Base-by-base conservation (phyloP, 768 basidiomycete species). In the Rhodocollybia butyracea region DNA sequence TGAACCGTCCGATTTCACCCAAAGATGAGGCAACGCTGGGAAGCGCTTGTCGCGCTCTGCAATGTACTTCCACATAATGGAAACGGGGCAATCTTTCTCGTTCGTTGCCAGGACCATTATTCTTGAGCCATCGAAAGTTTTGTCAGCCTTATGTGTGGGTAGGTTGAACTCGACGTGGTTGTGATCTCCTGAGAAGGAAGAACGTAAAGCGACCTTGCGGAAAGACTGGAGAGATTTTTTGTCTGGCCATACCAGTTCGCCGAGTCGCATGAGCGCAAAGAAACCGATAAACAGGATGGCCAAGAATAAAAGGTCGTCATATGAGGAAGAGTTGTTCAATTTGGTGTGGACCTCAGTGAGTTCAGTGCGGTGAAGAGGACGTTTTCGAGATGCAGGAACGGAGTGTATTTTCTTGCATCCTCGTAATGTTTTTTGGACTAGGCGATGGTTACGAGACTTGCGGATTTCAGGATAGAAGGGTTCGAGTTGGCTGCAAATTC, bases 41-140 rank as follows among this genome's bases (percentile, higher is more conserved):
- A 54, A 54, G 7, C 4, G 5, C 11, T 24, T 13, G 17, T 54
- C 39, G 4, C 17, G 5, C 19, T 15, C 5, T 17, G 5, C 2
- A 22, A 54, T 3, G 27, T 54, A 54, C 7, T 15, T 15, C 11
- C 7, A 5, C 22, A 46, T 12, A 5, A 54, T 5, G 6, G 8
- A n/a, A 40, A 39, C n/a, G 5, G 26, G 26, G 26, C 17, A 7
- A 17, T 54, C 19, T 2, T 5, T 27, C 3, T 70, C 68, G 65
- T 67, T 1, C 47, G 31, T 29, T 61, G 24, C 34, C 29, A 13
- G 17, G 36, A 29, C 1, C 59, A 60, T 36, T 67, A 59, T 54
- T 12, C 45, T 10, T 30, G 55, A 56, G 22, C 56, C 56, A 38
- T 59, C 56, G 36, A 57, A 59, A 32, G 29, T 27, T 22, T 15